phyloP scores from a whole-genome alignment of 2,329 filamentous ascomycete species.

The Diaporthe caulivora region DNA sequence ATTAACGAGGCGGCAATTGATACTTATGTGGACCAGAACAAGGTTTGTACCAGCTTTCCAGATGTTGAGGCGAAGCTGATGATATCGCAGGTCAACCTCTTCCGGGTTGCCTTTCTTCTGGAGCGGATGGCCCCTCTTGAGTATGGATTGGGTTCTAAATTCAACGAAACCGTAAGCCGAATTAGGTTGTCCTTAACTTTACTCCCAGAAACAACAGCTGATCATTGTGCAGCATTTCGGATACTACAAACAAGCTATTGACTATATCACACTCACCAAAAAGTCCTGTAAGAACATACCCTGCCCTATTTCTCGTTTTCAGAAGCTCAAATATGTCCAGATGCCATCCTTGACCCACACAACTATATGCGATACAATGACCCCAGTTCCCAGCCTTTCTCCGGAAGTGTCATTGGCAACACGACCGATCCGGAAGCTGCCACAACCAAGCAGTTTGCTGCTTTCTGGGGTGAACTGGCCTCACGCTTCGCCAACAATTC shows the following conservation, averaged over 20 bases:
- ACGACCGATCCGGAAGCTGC: conserved; percentile 57
- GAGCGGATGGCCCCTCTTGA: conserved; percentile 63
- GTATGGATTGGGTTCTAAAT: conserved; percentile 59
- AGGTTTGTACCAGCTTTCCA: conserved; percentile 45
- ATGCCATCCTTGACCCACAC: conserved; percentile 64
- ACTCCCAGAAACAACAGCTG: background rate
- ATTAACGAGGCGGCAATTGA: conserved; percentile 60
- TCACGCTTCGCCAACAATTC: conserved; percentile 58
- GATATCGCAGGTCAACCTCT: conserved; percentile 53
- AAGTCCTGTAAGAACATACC: conserved; percentile 48
- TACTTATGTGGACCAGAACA: conserved; percentile 59
- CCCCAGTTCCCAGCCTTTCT: conserved; percentile 60
- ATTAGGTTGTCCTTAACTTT: no score
- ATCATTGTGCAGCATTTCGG: conserved; percentile 51
- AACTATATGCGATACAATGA: conserved; percentile 68
- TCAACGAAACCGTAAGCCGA: conserved; percentile 57
- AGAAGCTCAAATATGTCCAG: conserved; percentile 36
- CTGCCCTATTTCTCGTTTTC: background rate
- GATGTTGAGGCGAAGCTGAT: background rate
- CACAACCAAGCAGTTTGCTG: conserved; percentile 60
- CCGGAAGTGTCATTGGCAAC: conserved; percentile 63
- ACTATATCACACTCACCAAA: conserved; percentile 63
- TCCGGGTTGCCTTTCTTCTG: conserved; percentile 62
- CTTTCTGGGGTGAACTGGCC: conserved; percentile 63
- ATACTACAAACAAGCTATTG: conserved; percentile 58